A percentile compares a stretch with the other conserved stretches of the same genome.
Evolutionary conservation across 2,329 filamentous ascomycete species (phyloP).

Genomic region (Celoporthe dispersa): DNA sequence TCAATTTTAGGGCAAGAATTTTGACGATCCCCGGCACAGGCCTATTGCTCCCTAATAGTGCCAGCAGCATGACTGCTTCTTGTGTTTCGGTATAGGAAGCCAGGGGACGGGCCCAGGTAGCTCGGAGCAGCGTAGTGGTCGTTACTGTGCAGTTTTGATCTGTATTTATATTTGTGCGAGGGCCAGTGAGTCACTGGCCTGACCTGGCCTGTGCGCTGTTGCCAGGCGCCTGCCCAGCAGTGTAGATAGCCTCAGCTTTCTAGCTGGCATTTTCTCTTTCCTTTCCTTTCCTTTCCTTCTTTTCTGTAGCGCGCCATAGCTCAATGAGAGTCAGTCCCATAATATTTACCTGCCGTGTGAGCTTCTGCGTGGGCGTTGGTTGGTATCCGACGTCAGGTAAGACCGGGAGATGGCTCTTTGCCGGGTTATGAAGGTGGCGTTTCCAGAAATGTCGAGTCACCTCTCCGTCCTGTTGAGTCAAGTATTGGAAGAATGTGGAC

Average conservation of each 20-base stretch:
- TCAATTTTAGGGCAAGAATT: not conserved
- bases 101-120: not conserved
- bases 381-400: not conserved
- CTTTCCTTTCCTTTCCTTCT: too few relatives aligned
- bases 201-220: too few relatives aligned
- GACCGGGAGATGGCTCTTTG: not conserved
- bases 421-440: not conserved
- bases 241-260: too few relatives aligned
- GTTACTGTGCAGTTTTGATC: not conserved
- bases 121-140: not conserved
- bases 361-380: not conserved
- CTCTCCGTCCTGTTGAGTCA: not conserved
- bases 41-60: not conserved
- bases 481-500: not conserved
- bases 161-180: not conserved
- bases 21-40: not conserved
- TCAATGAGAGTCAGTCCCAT: too few relatives aligned
- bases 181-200: too few relatives aligned
- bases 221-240: too few relatives aligned
- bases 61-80: not conserved
- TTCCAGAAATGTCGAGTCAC: not conserved
- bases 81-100: not conserved
- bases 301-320: too few relatives aligned
- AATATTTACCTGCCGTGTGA: not conserved
- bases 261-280: too few relatives aligned